Evolutionary conservation across 345 rosid species (phyloP), one percentile per base, ranked within the genome.

Genomic region (Ricinus communis): DNA sequence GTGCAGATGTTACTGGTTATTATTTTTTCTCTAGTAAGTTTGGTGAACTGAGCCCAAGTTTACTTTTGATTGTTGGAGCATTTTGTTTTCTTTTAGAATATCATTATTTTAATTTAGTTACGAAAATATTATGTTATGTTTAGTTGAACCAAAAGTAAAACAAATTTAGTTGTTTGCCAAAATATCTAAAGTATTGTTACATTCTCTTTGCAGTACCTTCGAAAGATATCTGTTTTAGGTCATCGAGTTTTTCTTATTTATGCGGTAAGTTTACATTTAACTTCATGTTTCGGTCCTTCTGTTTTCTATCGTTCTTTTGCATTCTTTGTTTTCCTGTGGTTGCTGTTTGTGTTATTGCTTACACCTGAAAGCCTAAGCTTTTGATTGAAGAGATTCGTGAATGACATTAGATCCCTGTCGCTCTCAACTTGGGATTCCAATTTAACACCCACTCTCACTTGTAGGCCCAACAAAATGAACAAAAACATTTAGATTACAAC

Each of bases 201-300:
- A 22, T 58, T 1, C 62, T 49, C 79, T 73, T 19, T 84, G 88
- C 96, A 94, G 99, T 94, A 94, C 66, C 97, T 94, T 64, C 91
- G 99, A 14, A 94, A 94, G 85, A 82, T 94, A 73, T 94, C 96
- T 62, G 85, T 94, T 73, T 70, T 90, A 58, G 93, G 99, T 55
- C 99, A 94, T 86, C 96, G 97, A 13, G 68, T 94, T 68, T 94
- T 94, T 84, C 91, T 91, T 46, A 89, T 94, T 62, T 94, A 95
- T 71, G 97, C 99, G 60, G 99, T 95, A 85, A 77, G 85, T 71
- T 73, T 28, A 59, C 57, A n/a, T 30, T 49, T 59, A 36, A 22
- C 53, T 74, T 28, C 41, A 46, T 49, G 30, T 70, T 49, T 69
- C 30, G 15, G 31, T 41, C 41, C 40, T 38, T 41, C 10, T 25